Base-by-base conservation (phyloP, 2,329 filamentous ascomycete species). In the Parascedosporium putredinis region DNA sequence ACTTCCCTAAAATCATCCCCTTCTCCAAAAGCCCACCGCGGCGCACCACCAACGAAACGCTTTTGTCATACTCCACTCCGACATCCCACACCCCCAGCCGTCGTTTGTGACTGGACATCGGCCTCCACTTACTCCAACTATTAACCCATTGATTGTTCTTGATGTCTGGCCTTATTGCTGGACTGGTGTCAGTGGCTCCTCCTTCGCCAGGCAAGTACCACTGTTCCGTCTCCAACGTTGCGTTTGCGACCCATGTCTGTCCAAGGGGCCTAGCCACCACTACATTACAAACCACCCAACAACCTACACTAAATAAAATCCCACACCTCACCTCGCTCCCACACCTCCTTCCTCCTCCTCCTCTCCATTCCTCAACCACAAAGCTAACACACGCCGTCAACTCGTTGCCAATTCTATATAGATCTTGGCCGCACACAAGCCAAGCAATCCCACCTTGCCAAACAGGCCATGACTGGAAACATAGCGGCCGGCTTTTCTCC, bases 391-490 rank as follows among this genome's bases (percentile, higher is more conserved):
- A 31, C 20, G 10, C 18, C 18, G 42, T 42, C n/a, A 16, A 45
- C 25, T 23, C 18, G 10, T 29, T 45, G n/a, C n/a, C 27, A 25
- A 20, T 45, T 20, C 9, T 18, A 23, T 29, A 27, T n/a, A 58
- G 56, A 56, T 52, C 53, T 57, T 54, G 55, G 56, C 33, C 55
- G 54, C 40, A 53, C 48, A 49, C 57, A 58, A 52, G 50, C 56
- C 33, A 55, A 58, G 50, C 57, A 58, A 51, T 58, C 57, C 43
- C 45, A 51, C 36, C 52, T 58, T 38, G 57, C 57, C 34, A 58
- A 58, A 51, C 49, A 54, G 50, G 56, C 53, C 47, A 58, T 58
- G 56, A 56, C 40, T 36, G 31, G 48, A 24, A 45, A 31, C 10
- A 29, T 20, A 36, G 31, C 45, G 50, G 24, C 27, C 8, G 25